These are phyloP conservation scores for Colletotrichum abscissum DNA, from an alignment of 2,329 filamentous ascomycete genomes.

Conservation along the genomic window DNA sequence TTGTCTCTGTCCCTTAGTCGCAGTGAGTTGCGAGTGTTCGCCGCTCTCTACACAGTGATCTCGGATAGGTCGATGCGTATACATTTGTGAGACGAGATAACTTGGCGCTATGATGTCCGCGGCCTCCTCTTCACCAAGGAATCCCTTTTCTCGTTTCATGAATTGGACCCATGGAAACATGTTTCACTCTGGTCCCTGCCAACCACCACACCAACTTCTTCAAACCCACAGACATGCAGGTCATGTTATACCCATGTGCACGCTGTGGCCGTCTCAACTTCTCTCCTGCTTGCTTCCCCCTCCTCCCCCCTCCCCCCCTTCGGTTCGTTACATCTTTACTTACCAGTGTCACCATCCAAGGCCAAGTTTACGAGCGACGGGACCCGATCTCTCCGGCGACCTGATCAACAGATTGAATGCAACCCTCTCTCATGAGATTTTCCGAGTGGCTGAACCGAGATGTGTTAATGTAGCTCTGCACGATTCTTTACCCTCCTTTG, in stretches of 20 bases:
- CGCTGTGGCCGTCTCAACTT: constrained; percentile 6
- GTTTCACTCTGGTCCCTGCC: constrained; percentile 23
- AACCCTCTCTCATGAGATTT: constrained; percentile 2
- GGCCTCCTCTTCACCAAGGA: not conserved
- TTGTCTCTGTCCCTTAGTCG: not conserved
- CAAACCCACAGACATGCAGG: not conserved
- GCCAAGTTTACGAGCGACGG: not conserved
- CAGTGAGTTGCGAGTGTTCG: not conserved
- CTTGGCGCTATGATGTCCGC: constrained; percentile 20
- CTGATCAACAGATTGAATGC: constrained; percentile 1
- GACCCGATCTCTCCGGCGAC: not conserved
- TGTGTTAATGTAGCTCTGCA: not conserved
- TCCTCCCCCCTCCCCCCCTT: too few species aligned
- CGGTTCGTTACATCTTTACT: too few species aligned
- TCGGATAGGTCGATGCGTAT: not conserved
- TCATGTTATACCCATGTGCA: not conserved
- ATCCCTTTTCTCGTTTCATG: constrained; percentile 20
- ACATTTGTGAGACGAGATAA: not conserved
- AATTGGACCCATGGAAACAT: constrained; percentile 22
- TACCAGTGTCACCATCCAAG: not conserved
- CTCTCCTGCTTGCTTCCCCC: not conserved
- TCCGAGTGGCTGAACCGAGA: not conserved
- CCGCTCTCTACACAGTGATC: not conserved
- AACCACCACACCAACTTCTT: not conserved
- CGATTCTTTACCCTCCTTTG: not conserved